These are phyloP conservation scores for Jasminum sambac DNA, from an alignment of 257 asterid genomes.

Conservation along the genomic window DNA sequence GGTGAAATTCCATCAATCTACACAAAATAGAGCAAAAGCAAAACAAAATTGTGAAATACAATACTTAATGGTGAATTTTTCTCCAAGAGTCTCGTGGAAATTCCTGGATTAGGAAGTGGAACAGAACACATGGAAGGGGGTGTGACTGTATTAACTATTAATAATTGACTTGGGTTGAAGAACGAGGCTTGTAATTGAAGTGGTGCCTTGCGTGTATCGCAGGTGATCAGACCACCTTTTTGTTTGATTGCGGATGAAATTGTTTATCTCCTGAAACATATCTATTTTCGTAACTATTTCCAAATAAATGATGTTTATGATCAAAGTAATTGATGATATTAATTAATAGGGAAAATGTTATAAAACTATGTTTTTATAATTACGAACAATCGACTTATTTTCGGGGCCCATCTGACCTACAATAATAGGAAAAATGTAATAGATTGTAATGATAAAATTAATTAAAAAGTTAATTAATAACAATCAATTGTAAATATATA, in stretches of 20 bases:
- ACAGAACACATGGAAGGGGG: not conserved
- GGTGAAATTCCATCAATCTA: slow-evolving; percentile 26
- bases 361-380: too few species aligned
- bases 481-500: too few species aligned
- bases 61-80: slow-evolving; percentile 13
- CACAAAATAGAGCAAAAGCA: slow-evolving; percentile 27
- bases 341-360: too few species aligned
- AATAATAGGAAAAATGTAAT: too few species aligned
- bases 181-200: not conserved
- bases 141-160: slow-evolving; percentile 1
- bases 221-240: slow-evolving; percentile 20
- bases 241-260: not conserved
- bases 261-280: not conserved
- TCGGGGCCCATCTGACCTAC: too few species aligned
- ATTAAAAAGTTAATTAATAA: too few species aligned
- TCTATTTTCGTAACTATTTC: not conserved
- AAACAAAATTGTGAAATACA: slow-evolving; percentile 15
- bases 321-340: too few species aligned
- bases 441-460: too few species aligned
- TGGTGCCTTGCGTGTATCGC: slow-evolving; percentile 49
- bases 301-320: too few species aligned
- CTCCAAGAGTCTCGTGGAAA: slow-evolving; percentile 25
- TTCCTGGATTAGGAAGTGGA: not conserved
- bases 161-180: not conserved
- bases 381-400: too few species aligned